Base-by-base conservation (phyloP, 352 stramenopile species). In the Peronospora tabacina region DNA sequence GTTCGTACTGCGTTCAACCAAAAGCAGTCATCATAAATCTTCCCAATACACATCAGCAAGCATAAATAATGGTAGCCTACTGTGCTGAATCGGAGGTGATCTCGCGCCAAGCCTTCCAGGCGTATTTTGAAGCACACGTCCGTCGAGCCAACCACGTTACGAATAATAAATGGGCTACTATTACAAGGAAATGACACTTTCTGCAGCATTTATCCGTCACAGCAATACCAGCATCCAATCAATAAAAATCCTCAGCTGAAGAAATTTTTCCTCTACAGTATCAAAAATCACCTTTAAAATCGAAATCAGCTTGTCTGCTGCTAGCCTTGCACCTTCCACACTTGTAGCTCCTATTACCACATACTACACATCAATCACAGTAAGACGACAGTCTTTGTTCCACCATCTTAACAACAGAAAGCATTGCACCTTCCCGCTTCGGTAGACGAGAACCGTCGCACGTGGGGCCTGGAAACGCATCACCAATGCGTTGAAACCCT, bases 131-230 rank as follows among this genome's bases (percentile, higher is more conserved):
- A 90, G 19, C 81, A 72, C 20, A 99, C 73, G 52, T 98, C 96
- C 11, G 95, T 77, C 26, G 90, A 95, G 4, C 76, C 78, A 26
- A 97, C 85, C 11, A 97, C 71, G 53, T 98, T 98, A 24, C 62
- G 64, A 42, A 87, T 65, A 13, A 47, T 53, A 37, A 87, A 87
- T 9, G 49, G 60, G n/a, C 48, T 60, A 26, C 72, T 39, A 7
- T 76, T 46, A 32, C 63, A 65, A 16, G 72, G 66, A 38, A 75
- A 83, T 3, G 62, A 63, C 0, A 83, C 52, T 84, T 87, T 89
- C 75, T 87, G 35, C 20, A 59, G 16, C 12, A 38, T 22, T 12
- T 38, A 29, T 12, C 12, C 33, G 5, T 29, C 9, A 17, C 12
- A 40, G 30, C 17, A 33, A 8, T 7, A 52, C 7, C 13, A 35